Evolutionary conservation across 768 basidiomycete species (phyloP), one percentile per base, ranked within the genome.

Genomic region (Phanerochaete sordida): DNA sequence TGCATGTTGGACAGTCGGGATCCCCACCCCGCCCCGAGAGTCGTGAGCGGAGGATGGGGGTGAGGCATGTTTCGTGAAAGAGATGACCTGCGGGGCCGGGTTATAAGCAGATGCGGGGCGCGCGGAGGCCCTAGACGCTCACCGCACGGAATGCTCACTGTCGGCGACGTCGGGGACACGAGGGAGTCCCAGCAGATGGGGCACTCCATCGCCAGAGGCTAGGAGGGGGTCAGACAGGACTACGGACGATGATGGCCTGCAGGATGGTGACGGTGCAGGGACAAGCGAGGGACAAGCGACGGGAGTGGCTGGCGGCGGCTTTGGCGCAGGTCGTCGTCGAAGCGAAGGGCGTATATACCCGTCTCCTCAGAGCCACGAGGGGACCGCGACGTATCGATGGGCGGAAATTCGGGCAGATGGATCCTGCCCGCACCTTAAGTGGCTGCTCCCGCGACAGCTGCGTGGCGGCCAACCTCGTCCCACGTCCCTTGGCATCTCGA

Each of bases 1-100:
- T 26, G 44, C 59, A 60, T 15, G 43, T 54, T n/a, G 59, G 59
- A 31, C 59, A 60, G 45, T 60, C 59, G 27, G 59, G 59, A 19
- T n/a, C 27, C 9, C 30, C 30, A 11, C 28, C 52, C 26, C 19
- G 31, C n/a, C 16, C 24, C 19, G 31, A 19, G 31, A 2, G 28
- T 3, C 35, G 39, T 15, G 19, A 33, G 23, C 48, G 43, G 21
- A 31, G 24, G 4, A 60, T 55, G 52, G 28, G 26, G 12, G 26
- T n/a, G 30, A 60, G 51, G 30, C 59, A 60, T 2, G 19, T 33
- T 16, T 60, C 59, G 45, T 60, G 59, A 26, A 60, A 60, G 3
- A 60, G 28, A 33, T 60, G 59, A 16, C 59, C 59, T 60, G 44
- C 13, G 26, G 26, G 24, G 15, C 1, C 12, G 19, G 28, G 30